phyloP scores from a whole-genome alignment of 2,329 filamentous ascomycete species.

The Neoscytalidium dimidiatum region DNA sequence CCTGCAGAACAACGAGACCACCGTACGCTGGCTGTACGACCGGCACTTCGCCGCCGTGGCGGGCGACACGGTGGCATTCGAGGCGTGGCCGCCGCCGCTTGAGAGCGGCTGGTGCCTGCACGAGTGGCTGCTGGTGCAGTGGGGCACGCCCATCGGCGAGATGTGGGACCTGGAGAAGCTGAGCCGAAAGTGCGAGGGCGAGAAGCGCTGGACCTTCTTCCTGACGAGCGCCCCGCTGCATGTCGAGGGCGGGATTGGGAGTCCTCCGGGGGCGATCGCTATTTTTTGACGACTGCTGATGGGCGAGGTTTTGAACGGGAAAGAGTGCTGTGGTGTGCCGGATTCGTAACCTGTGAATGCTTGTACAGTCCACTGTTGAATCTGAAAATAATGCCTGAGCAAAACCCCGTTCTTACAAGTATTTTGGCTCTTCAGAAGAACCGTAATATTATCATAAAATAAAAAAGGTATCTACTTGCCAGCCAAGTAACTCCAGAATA shows the following conservation, averaged over 20 bases:
- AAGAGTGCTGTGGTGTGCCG: background rate
- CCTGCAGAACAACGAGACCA: background rate
- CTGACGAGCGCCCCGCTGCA: slow-evolving; percentile 63
- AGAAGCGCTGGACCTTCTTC: slow-evolving; percentile 60
- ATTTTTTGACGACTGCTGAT: slow-evolving; percentile 30
- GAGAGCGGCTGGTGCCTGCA: slow-evolving; percentile 38
- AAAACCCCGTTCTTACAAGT: too few species aligned
- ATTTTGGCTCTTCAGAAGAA: background rate
- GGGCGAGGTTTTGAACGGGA: background rate
- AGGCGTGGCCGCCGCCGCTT: slow-evolving; percentile 31
- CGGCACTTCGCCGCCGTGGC: slow-evolving; percentile 27
- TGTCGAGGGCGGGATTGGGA: slow-evolving; percentile 44
- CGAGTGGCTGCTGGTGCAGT: slow-evolving; percentile 50
- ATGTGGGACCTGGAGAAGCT: slow-evolving; percentile 53
- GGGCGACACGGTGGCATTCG: slow-evolving; percentile 30
- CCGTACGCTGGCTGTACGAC: slow-evolving; percentile 12
- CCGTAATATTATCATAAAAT: background rate
- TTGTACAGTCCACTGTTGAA: background rate
- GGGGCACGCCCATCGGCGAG: slow-evolving; percentile 49
- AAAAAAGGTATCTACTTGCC: slow-evolving; percentile 12
- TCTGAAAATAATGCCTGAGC: too few species aligned
- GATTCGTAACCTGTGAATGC: background rate
- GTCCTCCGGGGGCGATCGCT: slow-evolving; percentile 38
- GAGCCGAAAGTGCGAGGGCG: slow-evolving; percentile 54
- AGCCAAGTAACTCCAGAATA: background rate